Conservation (phyloP, 768 basidiomycete genomes). For the Mycena floridula region DNA sequence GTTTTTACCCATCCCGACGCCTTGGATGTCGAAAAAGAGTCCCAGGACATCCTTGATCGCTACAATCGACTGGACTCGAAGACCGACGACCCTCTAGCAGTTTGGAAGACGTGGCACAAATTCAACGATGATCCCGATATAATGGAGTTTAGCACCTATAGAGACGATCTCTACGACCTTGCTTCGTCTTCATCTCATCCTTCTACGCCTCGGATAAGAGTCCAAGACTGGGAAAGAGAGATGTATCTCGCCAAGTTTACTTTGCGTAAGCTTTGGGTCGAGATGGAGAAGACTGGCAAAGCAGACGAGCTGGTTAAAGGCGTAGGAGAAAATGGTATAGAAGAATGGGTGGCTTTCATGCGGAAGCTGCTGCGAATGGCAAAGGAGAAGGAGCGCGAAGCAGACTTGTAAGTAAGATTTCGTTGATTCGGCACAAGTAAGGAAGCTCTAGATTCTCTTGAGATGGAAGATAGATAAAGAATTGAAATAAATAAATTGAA, state of each 20-base stretch:
- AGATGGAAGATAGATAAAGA: too few species aligned
- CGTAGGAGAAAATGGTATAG: slow-evolving; percentile 48
- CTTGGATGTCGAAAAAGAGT: slow-evolving; percentile 44
- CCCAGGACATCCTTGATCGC: slow-evolving; percentile 41
- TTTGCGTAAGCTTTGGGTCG: slow-evolving; percentile 52
- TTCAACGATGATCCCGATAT: too few species aligned
- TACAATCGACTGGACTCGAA: slow-evolving; percentile 32
- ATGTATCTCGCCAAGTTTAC: slow-evolving; percentile 41
- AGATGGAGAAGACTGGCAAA: slow-evolving; percentile 48
- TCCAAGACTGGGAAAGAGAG: slow-evolving; percentile 53
- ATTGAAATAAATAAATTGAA: too few species aligned
- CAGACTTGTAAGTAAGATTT: too few species aligned
- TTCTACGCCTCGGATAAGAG: slow-evolving; percentile 23
- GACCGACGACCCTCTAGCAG: slow-evolving; percentile 24
- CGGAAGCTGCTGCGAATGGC: slow-evolving; percentile 25
- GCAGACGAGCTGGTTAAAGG: slow-evolving; percentile 55
- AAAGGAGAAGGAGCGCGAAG: slow-evolving; percentile 16
- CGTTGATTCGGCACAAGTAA: too few species aligned
- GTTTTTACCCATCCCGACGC: slow-evolving; percentile 46
- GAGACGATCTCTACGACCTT: slow-evolving; percentile 51
- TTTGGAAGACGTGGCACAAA: slow-evolving; percentile 54
- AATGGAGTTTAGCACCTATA: slow-evolving; percentile 64
- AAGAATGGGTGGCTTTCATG: slow-evolving; percentile 57
- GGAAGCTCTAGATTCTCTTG: too few species aligned
- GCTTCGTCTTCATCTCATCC: slow-evolving; percentile 22